Percentiles rank a stretch among this genome's conserved stretches.
Evolutionary conservation across 2,329 filamentous ascomycete species (phyloP).

Genomic region (Phialemoniopsis sp.): DNA sequence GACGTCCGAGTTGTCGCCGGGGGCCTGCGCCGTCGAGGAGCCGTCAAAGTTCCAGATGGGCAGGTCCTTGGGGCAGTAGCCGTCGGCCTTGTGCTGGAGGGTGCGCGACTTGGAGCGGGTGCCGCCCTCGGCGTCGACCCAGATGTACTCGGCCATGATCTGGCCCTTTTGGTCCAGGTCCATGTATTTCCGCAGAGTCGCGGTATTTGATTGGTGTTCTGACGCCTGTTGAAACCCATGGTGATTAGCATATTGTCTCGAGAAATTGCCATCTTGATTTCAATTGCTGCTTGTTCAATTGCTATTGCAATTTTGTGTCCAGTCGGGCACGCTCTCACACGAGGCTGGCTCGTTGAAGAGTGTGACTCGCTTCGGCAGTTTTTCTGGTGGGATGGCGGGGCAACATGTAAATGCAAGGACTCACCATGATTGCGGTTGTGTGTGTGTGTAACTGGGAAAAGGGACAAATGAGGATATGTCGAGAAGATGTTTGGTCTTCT

Average conservation of each 20-base stretch:
- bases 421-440: constrained; percentile 10
- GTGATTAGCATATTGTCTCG: too few species aligned
- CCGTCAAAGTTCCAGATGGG: constrained; percentile 78
- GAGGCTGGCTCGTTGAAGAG: too few species aligned
- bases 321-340: too few species aligned
- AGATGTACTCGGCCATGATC: constrained; percentile 71
- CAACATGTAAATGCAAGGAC: constrained; percentile 1
- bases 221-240: too few species aligned
- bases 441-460: constrained; percentile 2
- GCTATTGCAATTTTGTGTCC: too few species aligned
- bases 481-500: neutral
- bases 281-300: too few species aligned
- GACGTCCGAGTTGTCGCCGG: constrained; percentile 77
- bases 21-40: constrained; percentile 71
- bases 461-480: neutral
- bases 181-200: constrained; percentile 77
- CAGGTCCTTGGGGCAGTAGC: constrained; percentile 46
- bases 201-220: constrained; percentile 2
- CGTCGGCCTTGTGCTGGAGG: constrained; percentile 9
- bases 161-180: constrained; percentile 82
- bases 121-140: constrained; percentile 82
- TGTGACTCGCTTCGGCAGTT: too few species aligned
- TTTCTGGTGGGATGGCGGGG: too few species aligned
- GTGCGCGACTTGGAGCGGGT: constrained; percentile 88
- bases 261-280: too few species aligned